phyloP scores from a whole-genome alignment of 2,329 filamentous ascomycete genomes.

The Cladophialophora carrionii region DNA sequence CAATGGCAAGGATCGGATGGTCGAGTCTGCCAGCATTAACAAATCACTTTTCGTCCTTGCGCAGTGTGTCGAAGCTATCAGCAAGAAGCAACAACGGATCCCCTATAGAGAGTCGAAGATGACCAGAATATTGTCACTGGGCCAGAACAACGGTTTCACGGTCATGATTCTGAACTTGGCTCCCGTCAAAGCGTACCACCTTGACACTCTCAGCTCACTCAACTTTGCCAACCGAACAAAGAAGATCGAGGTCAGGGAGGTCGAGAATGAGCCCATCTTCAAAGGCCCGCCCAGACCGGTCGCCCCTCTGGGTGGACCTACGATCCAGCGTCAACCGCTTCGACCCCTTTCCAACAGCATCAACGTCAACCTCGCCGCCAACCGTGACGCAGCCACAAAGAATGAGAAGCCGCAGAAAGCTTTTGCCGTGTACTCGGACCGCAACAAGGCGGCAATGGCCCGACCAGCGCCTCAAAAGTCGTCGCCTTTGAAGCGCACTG shows the following conservation, averaged over 20 bases:
- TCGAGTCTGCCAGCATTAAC: slow-evolving; percentile 97
- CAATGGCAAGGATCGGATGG: slow-evolving; percentile 85
- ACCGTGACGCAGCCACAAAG: slow-evolving; percentile 56
- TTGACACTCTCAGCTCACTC: slow-evolving; percentile 89
- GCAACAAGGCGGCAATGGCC: slow-evolving; percentile 53
- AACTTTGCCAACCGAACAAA: slow-evolving; percentile 96
- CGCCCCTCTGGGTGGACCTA: slow-evolving; percentile 47
- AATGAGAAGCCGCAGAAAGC: slow-evolving; percentile 75
- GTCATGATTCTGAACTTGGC: slow-evolving; percentile 96
- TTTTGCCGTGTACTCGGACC: slow-evolving; percentile 86
- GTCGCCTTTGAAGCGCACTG: slow-evolving; percentile 46
- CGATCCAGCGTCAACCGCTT: slow-evolving; percentile 71
- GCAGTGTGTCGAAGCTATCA: slow-evolving; percentile 94
- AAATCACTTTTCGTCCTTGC: slow-evolving; percentile 94
- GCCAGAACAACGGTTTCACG: slow-evolving; percentile 92
- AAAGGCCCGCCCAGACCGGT: slow-evolving; percentile 69
- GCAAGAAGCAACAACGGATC: slow-evolving; percentile 72
- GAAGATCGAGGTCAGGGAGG: slow-evolving; percentile 92
- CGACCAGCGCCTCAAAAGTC: slow-evolving; percentile 44
- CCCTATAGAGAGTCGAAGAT: slow-evolving; percentile 96
- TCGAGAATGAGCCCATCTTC: slow-evolving; percentile 93
- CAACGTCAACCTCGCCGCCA: slow-evolving; percentile 68
- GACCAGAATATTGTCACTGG: slow-evolving; percentile 88
- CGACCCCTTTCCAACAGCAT: slow-evolving; percentile 74
- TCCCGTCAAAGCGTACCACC: slow-evolving; percentile 86